These are phyloP conservation scores for Fusarium odoratissimum DNA, from an alignment of 2,329 filamentous ascomycete genomes.

Conservation along the genomic window DNA sequence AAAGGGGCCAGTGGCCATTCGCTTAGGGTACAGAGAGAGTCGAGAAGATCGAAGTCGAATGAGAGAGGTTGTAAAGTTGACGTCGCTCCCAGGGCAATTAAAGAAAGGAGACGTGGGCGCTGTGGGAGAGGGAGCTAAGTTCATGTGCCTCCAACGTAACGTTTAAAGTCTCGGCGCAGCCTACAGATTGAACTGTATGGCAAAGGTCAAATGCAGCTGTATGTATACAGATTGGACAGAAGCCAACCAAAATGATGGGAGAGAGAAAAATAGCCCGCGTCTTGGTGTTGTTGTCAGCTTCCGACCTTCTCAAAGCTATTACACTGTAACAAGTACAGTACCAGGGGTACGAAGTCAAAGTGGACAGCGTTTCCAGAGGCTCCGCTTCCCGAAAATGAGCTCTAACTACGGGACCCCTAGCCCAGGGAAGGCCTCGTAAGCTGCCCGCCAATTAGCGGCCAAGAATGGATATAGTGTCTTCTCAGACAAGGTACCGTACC, in stretches of 20 bases:
- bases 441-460: constrained; percentile 9
- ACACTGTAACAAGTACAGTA: constrained; percentile 11
- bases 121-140: constrained; percentile 28
- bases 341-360: constrained; percentile 31
- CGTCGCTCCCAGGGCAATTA: constrained; percentile 35
- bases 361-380: constrained; percentile 43
- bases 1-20: constrained; percentile 58
- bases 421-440: constrained; percentile 20
- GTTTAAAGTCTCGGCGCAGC: not conserved
- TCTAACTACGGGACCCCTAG: constrained; percentile 16
- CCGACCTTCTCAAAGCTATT: constrained; percentile 21
- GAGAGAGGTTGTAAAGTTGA: constrained; percentile 26
- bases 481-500: constrained; percentile 14
- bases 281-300: constrained; percentile 29
- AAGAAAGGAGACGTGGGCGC: constrained; percentile 39
- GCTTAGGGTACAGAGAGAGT: constrained; percentile 36
- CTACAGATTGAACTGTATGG: not conserved
- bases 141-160: constrained; percentile 9
- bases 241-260: not conserved
- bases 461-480: constrained; percentile 4
- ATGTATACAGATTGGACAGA: not conserved
- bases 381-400: constrained; percentile 34
- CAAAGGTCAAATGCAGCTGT: not conserved
- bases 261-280: constrained; percentile 9
- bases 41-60: constrained; percentile 14